phyloP scores from a whole-genome alignment of 1,139 yeast species.

The Lodderomyces jiufengensis region DNA sequence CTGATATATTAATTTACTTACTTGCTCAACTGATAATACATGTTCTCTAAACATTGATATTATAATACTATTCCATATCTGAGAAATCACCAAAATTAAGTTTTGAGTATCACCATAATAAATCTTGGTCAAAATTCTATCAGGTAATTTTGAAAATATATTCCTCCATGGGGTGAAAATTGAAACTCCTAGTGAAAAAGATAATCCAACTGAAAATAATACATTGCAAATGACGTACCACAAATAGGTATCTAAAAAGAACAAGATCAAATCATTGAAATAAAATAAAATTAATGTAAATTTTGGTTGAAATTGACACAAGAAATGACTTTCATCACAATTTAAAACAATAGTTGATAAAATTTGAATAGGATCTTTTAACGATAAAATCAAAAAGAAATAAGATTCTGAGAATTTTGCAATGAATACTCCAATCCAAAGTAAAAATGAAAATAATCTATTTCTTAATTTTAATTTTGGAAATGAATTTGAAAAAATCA shows the following conservation, averaged over 20 bases:
- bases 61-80: conserved; percentile 77
- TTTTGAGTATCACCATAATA: conserved; percentile 47
- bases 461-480: conserved; percentile 52
- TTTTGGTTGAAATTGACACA: conserved; percentile 62
- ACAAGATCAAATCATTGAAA: conserved; percentile 66
- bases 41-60: conserved; percentile 78
- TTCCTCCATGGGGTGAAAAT: conserved; percentile 87
- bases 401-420: conserved; percentile 81
- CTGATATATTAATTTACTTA: conserved; percentile 55
- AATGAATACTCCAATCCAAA: conserved; percentile 68
- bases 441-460: conserved; percentile 50
- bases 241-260: conserved; percentile 79
- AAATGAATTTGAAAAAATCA: conserved; percentile 39
- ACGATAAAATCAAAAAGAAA: conserved; percentile 70
- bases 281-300: conserved; percentile 54
- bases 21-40: conserved; percentile 68
- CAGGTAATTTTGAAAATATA: conserved; percentile 69
- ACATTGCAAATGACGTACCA: conserved; percentile 88
- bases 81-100: conserved; percentile 47
- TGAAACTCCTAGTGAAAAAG: conserved; percentile 74
- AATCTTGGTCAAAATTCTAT: conserved; percentile 65
- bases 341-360: conserved; percentile 55
- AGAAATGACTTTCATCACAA: conserved; percentile 52
- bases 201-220: conserved; percentile 62
- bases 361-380: conserved; percentile 75